These are phyloP conservation scores for Solanum hybrid DNA, from an alignment of 305 asterid species.

Conservation along the genomic window DNA sequence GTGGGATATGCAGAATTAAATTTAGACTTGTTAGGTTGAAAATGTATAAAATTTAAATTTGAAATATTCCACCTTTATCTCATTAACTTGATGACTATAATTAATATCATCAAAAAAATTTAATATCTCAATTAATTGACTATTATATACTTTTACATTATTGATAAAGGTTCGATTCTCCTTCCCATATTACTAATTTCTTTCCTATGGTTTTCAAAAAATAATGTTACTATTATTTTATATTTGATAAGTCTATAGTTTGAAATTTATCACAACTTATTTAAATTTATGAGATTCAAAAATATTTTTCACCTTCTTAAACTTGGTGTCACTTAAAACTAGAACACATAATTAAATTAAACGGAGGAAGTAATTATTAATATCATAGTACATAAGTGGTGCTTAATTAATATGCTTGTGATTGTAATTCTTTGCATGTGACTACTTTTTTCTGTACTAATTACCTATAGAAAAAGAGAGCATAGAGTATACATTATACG, in stretches of 20 bases:
- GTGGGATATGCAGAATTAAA: neutral
- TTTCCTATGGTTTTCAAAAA: neutral
- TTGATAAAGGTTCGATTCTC: neutral
- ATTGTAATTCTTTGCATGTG: neutral
- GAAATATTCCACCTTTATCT: neutral
- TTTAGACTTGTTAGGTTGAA: neutral
- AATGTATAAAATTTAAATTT: neutral
- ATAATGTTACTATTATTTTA: neutral
- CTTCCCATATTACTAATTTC: neutral
- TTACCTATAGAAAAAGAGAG: neutral
- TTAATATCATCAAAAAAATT: accelerated
- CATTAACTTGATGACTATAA: neutral
- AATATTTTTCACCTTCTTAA: neutral
- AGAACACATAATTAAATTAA: neutral
- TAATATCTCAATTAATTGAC: neutral
- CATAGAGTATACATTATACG: neutral
- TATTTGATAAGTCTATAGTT: neutral
- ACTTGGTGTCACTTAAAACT: neutral
- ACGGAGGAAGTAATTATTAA: neutral
- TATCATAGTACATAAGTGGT: neutral
- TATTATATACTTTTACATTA: neutral
- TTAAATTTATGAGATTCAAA: neutral
- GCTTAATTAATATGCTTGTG: neutral
- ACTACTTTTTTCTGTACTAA: neutral
- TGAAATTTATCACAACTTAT: neutral